These are phyloP conservation scores for Trichocladium uniseriatum DNA, from an alignment of 495 filamentous ascomycete genomes.

Conservation along the genomic window DNA sequence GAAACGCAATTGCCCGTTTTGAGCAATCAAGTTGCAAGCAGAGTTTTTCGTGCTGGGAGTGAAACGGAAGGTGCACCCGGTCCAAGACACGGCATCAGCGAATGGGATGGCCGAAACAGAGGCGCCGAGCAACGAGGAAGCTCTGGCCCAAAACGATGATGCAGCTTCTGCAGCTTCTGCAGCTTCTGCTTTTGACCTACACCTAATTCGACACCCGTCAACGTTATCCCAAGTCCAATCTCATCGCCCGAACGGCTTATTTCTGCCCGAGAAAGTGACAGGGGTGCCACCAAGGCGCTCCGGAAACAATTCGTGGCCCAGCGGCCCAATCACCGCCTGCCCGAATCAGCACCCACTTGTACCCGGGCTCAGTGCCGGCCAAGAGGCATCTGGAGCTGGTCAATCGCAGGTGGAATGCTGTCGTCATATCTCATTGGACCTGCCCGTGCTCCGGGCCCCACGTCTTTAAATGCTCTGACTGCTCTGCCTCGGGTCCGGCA, in stretches of 20 bases:
- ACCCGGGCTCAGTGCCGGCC: slow-evolving; percentile 17
- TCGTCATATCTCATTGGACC: slow-evolving; percentile 23
- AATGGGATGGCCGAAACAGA: not conserved
- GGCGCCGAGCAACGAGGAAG: not conserved
- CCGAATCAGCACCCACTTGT: slow-evolving; percentile 17
- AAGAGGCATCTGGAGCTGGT: slow-evolving; percentile 11
- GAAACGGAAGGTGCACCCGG: slow-evolving; percentile 7
- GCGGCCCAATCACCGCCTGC: slow-evolving; percentile 21
- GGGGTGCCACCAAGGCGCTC: slow-evolving; percentile 18
- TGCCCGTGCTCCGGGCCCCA: slow-evolving; percentile 11
- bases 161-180: too few relatives aligned
- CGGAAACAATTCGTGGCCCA: slow-evolving; percentile 32
- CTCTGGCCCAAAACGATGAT: too few relatives aligned
- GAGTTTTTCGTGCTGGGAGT: too few relatives aligned
- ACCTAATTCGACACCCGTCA: too few relatives aligned
- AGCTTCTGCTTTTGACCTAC: too few relatives aligned
- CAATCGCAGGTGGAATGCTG: slow-evolving; percentile 15
- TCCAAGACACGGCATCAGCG: not conserved
- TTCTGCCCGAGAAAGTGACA: slow-evolving; percentile 15
- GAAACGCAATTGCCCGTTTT: too few relatives aligned
- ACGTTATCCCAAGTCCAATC: not conserved
- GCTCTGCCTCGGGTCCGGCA: slow-evolving; percentile 21
- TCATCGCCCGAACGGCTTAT: too few relatives aligned
- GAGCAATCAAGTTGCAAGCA: too few relatives aligned
- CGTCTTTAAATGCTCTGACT: slow-evolving; percentile 21